phyloP scores from a whole-genome alignment of 1,284 basidiomycete species.

The Ustilago shanxiensis region DNA sequence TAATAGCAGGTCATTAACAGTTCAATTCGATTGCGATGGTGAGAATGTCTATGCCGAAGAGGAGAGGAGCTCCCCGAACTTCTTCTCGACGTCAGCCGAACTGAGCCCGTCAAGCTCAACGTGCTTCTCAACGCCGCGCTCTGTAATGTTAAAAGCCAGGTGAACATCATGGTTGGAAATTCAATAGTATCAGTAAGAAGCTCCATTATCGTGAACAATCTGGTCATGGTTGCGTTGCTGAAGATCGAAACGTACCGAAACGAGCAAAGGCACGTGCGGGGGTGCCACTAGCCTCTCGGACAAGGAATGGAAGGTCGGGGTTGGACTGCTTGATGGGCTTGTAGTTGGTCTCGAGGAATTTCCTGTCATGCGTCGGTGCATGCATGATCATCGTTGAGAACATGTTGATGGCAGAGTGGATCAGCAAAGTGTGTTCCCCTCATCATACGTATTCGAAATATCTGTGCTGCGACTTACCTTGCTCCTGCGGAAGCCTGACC shows the following conservation, averaged over 20 bases:
- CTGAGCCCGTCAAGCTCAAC: constrained; percentile 66
- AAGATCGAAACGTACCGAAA: constrained; percentile 62
- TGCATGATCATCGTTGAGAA: background rate
- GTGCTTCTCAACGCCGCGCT: constrained; percentile 65
- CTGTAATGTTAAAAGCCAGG: constrained; percentile 23
- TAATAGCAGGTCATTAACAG: background rate
- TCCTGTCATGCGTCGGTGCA: constrained; percentile 30
- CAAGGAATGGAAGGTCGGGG: constrained; percentile 67
- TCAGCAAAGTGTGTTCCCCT: constrained; percentile 13
- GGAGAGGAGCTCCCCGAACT: constrained; percentile 60
- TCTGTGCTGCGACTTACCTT: constrained; percentile 52
- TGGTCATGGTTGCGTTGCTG: too few relatives aligned
- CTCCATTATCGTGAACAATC: background rate
- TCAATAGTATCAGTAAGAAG: background rate
- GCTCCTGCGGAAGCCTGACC: constrained; percentile 64
- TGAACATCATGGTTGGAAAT: background rate
- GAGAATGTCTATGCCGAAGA: constrained; percentile 29
- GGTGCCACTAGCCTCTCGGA: constrained; percentile 65
- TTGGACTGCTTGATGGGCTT: constrained; percentile 66
- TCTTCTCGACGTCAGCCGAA: constrained; percentile 65
- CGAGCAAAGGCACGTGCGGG: constrained; percentile 67
- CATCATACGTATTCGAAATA: background rate
- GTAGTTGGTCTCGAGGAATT: constrained; percentile 67
- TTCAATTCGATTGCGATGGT: constrained; percentile 1
- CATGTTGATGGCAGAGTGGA: background rate